Evolutionary conservation across 768 basidiomycete species (phyloP), one percentile per base, ranked within the genome.

Genomic region (Russula olivacea): DNA sequence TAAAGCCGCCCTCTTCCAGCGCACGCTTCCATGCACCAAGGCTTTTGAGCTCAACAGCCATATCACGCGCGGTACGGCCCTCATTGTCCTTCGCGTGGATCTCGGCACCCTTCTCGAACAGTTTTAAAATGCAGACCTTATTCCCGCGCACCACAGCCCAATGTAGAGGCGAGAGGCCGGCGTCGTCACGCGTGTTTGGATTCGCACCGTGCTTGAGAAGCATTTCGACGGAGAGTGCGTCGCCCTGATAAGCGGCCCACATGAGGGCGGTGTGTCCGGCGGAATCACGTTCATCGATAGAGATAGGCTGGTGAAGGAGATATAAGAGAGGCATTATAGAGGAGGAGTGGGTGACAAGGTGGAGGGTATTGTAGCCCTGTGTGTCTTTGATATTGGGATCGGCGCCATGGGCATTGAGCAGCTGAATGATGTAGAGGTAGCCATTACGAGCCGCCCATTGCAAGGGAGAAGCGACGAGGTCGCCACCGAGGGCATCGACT

Each of bases 221-320:
- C 51, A 98, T 74, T 66, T 98, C 94, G 6, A 98, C 94, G 3
- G 91, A 93, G 38, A 98, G 82, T 2, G 93, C 94, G 71, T 99
- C 97, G 51, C 97, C 97, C 73, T 99, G 97, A 74, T 98, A 99
- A 10, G 93, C 92, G 6, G 97, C 97, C 97, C 97, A 99, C 92
- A 98, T 97, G 55, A 98, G 80, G 0, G 91, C 81, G 0, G 96
- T 97, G 72, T 98, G 97, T 0, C 97, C 97, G 69, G 92, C 89
- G 1, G 86, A 79, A 73, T 99, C 97, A 45, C 86, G 82, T 52
- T 88, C 88, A 72, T 99, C 97, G 62, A 98, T 88, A 48, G 85
- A 87, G 66, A 99, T 83, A 3, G 95, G 94, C 72, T 98, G 95
- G 72, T 96, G 92, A 7, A 98, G 81, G 28, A 97, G 79, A 70